Evolutionary conservation across 257 asterid genomes (phyloP).

Genomic region (Solanum pimpinellifolium): DNA sequence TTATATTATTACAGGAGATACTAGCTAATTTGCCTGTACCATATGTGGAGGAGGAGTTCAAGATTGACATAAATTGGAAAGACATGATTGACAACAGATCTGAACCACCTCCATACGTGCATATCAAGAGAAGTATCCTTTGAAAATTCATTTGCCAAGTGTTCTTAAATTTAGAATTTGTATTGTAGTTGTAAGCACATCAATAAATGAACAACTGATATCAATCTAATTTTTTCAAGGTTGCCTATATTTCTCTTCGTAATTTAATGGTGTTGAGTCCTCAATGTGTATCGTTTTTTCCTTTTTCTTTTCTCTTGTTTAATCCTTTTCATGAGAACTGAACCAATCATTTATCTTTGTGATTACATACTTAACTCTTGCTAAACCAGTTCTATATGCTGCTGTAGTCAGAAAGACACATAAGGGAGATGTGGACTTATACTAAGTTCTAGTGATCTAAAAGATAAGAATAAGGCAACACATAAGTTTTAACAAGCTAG

Average conservation of each 20-base stretch:
- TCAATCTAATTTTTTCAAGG: not conserved
- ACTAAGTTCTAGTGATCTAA: not conserved
- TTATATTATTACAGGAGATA: constrained; percentile 43
- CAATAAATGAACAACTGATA: not conserved
- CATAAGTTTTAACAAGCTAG: not conserved
- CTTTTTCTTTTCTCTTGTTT: not conserved
- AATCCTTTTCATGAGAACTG: not conserved
- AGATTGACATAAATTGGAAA: constrained; percentile 67
- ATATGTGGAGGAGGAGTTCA: constrained; percentile 54
- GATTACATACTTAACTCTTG: not conserved
- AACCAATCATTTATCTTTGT: not conserved
- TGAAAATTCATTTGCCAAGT: constrained; percentile 8
- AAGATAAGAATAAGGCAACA: not conserved
- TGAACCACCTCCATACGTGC: constrained; percentile 61
- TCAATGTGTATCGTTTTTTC: not conserved
- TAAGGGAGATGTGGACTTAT: not conserved
- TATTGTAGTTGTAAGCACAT: not conserved
- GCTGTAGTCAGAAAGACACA: not conserved
- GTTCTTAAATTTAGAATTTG: not conserved
- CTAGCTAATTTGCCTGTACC: constrained; percentile 69
- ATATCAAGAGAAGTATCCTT: constrained; percentile 87
- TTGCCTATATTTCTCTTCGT: not conserved
- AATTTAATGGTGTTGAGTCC: not conserved
- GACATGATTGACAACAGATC: constrained; percentile 29
- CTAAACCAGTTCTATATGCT: not conserved